Conservation (phyloP, 495 filamentous ascomycete species). For the Bryoglossum gracile region DNA sequence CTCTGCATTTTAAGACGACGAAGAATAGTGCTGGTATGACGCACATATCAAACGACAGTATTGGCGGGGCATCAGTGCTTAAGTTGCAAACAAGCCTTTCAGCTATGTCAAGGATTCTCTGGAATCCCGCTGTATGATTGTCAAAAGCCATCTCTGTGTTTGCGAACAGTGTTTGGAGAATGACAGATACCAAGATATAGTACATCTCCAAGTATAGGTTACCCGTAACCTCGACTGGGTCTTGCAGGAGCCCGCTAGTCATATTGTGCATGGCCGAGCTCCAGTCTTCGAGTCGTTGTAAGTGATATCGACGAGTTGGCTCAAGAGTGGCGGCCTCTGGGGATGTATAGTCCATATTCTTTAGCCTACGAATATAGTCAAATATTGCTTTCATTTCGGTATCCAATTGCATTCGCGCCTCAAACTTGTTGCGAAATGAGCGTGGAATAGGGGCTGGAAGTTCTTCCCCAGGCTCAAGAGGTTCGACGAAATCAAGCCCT, state of each 20-base stretch:
- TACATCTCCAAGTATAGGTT: background rate
- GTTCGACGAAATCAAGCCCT: background rate
- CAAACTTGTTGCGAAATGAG: background rate
- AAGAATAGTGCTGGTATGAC: slow-evolving; percentile 8
- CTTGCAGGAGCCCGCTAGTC: background rate
- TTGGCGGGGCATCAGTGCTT: background rate
- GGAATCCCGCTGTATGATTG: background rate
- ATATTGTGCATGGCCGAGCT: background rate
- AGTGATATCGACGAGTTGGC: background rate
- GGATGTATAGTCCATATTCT: too few relatives aligned
- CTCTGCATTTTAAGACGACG: slow-evolving; percentile 9
- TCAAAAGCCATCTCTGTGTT: slow-evolving; percentile 2
- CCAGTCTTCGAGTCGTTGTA: background rate
- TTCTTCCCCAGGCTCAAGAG: background rate
- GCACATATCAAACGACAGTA: slow-evolving; percentile 9
- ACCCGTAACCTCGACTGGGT: background rate
- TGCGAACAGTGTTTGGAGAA: slow-evolving; percentile 5
- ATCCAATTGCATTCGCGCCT: slow-evolving; percentile 1
- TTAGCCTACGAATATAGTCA: too few relatives aligned
- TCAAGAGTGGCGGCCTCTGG: background rate
- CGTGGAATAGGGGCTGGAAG: background rate
- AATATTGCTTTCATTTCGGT: background rate
- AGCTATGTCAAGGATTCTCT: background rate
- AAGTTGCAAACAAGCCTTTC: background rate
- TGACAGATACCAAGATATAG: background rate